phyloP scores from a whole-genome alignment of 106 monocot species.

The Dendrobium catenatum region DNA sequence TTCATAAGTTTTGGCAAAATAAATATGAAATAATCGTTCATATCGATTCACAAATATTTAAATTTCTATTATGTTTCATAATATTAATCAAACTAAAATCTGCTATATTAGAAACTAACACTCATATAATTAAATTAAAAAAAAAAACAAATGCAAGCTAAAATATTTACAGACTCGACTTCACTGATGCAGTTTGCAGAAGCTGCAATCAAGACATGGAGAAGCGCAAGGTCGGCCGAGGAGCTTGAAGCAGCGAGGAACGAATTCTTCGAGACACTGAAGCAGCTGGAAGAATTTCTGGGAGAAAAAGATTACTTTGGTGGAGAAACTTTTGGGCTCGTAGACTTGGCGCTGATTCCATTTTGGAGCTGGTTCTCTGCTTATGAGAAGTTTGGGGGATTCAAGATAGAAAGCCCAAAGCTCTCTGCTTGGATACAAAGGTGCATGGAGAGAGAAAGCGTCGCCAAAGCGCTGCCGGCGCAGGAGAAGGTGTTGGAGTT shows the following conservation, averaged over 20 bases:
- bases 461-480: conserved; percentile 20
- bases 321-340: conserved; percentile 44
- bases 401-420: conserved; percentile 45
- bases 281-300: conserved; percentile 37
- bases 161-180: not conserved
- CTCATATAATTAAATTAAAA: too few relatives aligned
- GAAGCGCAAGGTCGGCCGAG: conserved; percentile 26
- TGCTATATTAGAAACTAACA: too few relatives aligned
- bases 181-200: conserved; percentile 7
- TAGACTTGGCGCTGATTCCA: conserved; percentile 49
- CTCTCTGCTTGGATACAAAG: conserved; percentile 45
- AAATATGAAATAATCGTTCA: too few relatives aligned
- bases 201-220: conserved; percentile 35
- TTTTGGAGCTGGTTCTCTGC: conserved; percentile 47
- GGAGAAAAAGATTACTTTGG: conserved; percentile 52
- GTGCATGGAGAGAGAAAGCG: conserved; percentile 54
- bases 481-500: conserved; percentile 44
- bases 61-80: too few relatives aligned
- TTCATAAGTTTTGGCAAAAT: too few relatives aligned
- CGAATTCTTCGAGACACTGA: conserved; percentile 34
- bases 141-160: too few relatives aligned
- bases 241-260: conserved; percentile 28
- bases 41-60: too few relatives aligned
- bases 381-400: conserved; percentile 31
- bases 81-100: too few relatives aligned